A percentile compares a stretch with the other conserved stretches of the same genome.
These are phyloP conservation scores for Podila clonocystis DNA, from an alignment of 192 early-diverging fungal species.

Conservation along the genomic window DNA sequence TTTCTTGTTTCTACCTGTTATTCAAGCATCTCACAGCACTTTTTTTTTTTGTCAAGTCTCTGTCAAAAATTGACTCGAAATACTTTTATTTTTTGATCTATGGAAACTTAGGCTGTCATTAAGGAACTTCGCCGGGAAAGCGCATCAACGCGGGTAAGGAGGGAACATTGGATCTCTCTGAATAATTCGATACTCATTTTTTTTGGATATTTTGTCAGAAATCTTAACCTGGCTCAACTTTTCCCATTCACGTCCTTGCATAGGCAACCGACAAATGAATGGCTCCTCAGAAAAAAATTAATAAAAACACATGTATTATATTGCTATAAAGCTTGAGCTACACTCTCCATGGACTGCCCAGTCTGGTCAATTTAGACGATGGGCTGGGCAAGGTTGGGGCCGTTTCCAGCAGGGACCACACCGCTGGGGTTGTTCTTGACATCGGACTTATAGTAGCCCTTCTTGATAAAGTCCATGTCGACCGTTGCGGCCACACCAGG, in stretches of 20 bases:
- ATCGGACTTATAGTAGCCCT: slow-evolving; percentile 92
- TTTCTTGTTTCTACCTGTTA: not conserved
- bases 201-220: no score
- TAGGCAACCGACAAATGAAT: no score
- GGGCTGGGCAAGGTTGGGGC: slow-evolving; percentile 61
- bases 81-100: not conserved
- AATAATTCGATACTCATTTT: no score
- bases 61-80: not conserved
- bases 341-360: no score
- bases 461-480: slow-evolving; percentile 96
- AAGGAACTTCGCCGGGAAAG: slow-evolving; percentile 57
- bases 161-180: no score
- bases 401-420: slow-evolving; percentile 81
- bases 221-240: no score
- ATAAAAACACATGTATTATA: no score
- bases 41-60: no score
- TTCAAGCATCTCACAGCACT: not conserved
- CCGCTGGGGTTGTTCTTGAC: slow-evolving; percentile 91
- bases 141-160: slow-evolving; percentile 34
- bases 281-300: no score
- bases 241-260: no score
- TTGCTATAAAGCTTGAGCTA: no score
- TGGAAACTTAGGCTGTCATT: slow-evolving; percentile 50
- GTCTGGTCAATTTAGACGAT: slow-evolving; percentile 1
- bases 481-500: slow-evolving; percentile 83